Conservation (phyloP, 2,329 filamentous ascomycete genomes). For the Colletotrichum shisoi region DNA sequence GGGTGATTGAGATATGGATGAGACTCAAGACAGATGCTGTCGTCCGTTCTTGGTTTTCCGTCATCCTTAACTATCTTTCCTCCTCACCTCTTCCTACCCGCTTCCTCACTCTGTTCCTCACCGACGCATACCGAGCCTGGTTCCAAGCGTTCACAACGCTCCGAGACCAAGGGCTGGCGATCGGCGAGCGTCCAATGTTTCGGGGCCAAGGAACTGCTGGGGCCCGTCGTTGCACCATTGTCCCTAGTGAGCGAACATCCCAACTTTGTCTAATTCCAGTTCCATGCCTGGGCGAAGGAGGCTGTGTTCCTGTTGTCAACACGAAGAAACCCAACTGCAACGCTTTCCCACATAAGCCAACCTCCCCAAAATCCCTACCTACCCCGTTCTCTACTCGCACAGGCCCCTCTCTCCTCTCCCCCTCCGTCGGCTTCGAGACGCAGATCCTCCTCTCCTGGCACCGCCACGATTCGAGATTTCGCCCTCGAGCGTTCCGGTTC, state of each 20-base stretch:
- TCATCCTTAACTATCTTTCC: too few species aligned
- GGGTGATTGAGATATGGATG: neutral
- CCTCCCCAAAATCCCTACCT: constrained; percentile 1
- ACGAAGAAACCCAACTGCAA: constrained; percentile 18
- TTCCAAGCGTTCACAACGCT: constrained; percentile 2
- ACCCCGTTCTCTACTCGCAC: constrained; percentile 13
- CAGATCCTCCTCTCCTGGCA: constrained; percentile 29
- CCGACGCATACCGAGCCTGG: constrained; percentile 20
- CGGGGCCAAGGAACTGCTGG: constrained; percentile 24
- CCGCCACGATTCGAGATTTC: constrained; percentile 33
- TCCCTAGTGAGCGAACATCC: constrained; percentile 17
- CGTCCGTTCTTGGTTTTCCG: constrained; percentile 20
- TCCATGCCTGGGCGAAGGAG: constrained; percentile 27
- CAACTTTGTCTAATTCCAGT: constrained; percentile 30
- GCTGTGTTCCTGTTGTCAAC: constrained; percentile 24
- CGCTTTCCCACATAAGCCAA: neutral
- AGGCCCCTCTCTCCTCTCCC: constrained; percentile 8
- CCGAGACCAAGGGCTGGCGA: constrained; percentile 5
- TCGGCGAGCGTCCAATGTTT: constrained; percentile 26
- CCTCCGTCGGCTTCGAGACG: constrained; percentile 16
- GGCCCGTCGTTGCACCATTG: constrained; percentile 18
- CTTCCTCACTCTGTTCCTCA: too few species aligned
- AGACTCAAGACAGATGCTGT: constrained; percentile 11
- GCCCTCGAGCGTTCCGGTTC: constrained; percentile 20
- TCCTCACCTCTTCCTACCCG: neutral